Evolutionary conservation across 1,284 basidiomycete species (phyloP).

Genomic region (Trichosporon coremiiforme): DNA sequence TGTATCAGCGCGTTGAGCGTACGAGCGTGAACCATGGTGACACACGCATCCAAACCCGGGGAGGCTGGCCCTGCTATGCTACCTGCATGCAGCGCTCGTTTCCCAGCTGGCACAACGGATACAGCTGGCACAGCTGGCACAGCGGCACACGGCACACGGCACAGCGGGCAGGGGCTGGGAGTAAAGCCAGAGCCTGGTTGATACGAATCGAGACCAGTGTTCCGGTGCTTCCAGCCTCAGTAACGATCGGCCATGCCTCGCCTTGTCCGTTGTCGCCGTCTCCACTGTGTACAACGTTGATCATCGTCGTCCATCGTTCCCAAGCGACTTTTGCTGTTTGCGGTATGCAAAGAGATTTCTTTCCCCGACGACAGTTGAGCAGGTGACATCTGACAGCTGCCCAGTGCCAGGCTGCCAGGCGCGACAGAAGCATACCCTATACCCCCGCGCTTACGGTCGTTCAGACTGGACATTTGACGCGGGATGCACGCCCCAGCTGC

Average conservation of each 20-base stretch:
- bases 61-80: neutral
- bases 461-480: neutral
- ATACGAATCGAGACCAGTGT: neutral
- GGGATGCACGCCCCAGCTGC: neutral
- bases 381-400: too few relatives aligned
- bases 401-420: neutral
- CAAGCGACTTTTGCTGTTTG: neutral
- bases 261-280: too few relatives aligned
- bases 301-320: neutral
- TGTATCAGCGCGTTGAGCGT: too few relatives aligned
- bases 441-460: neutral
- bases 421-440: slow-evolving; percentile 12
- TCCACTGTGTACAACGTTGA: neutral
- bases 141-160: too few relatives aligned
- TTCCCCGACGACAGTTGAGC: neutral
- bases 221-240: neutral
- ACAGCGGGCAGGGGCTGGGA: too few relatives aligned
- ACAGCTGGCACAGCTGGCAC: too few relatives aligned
- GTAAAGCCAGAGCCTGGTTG: neutral
- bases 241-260: neutral
- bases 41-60: neutral
- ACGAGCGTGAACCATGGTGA: neutral
- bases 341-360: neutral
- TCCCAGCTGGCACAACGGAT: neutral
- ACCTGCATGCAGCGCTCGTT: neutral